phyloP scores from a whole-genome alignment of 805 yeast genomes.

The Metschnikowia continentalis region DNA sequence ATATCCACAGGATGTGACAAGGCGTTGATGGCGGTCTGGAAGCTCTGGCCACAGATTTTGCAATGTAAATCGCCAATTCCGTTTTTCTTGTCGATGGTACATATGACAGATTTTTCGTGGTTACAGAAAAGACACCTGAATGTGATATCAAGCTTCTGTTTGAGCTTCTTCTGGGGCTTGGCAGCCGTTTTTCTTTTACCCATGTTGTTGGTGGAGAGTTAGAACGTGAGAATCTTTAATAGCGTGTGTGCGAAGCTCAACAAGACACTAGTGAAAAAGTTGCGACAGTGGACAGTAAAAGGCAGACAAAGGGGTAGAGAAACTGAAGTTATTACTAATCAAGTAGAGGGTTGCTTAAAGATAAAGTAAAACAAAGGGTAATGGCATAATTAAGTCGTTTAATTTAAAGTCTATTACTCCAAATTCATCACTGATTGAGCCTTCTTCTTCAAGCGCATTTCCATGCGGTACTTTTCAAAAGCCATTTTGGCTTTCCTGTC shows the following conservation, averaged over 20 bases:
- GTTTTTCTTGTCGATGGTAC: conserved; percentile 81
- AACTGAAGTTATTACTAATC: no score
- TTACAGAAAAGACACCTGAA: conserved; percentile 93
- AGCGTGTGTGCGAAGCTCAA: background rate
- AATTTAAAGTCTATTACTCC: background rate
- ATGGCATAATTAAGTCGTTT: no score
- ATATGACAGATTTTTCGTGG: conserved; percentile 87
- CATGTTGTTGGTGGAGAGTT: conserved; percentile 27
- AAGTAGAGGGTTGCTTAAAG: no score
- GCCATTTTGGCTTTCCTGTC: conserved; percentile 35
- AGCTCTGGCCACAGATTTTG: conserved; percentile 90
- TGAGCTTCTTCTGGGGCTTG: conserved; percentile 74
- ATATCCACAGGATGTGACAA: conserved; percentile 89
- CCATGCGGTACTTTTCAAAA: conserved; percentile 44
- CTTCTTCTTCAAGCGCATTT: conserved; percentile 44
- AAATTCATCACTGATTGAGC: conserved; percentile 20
- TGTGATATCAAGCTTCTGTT: conserved; percentile 72
- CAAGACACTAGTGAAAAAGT: no score
- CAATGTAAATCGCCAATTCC: conserved; percentile 82
- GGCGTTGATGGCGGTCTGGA: conserved; percentile 83
- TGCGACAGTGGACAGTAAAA: no score
- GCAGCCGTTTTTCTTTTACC: conserved; percentile 78
- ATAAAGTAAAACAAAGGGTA: no score
- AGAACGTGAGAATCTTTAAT: background rate
- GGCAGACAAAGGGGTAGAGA: no score